Conservation (phyloP, 208 protist genomes). For the Strigomonas oncopelti region DNA sequence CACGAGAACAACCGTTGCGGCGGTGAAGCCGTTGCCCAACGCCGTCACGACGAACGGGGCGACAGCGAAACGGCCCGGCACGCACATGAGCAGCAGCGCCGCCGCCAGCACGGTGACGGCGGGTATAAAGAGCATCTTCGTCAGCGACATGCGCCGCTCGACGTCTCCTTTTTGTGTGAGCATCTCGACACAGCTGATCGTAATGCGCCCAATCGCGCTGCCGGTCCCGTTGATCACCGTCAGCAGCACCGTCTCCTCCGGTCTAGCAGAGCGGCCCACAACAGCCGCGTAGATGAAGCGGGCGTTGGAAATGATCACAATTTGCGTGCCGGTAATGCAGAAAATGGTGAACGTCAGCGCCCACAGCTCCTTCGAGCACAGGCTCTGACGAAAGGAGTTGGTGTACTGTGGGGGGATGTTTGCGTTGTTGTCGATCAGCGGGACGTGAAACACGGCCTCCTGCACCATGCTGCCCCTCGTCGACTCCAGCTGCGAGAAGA, state of each 20-base stretch:
- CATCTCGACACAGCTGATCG: conserved; percentile 68
- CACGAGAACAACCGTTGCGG: conserved; percentile 67
- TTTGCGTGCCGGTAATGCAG: conserved; percentile 46
- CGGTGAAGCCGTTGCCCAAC: conserved; percentile 61
- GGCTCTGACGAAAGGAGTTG: conserved; percentile 49
- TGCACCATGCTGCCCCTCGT: conserved; percentile 37
- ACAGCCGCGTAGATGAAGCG: conserved; percentile 69
- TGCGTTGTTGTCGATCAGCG: conserved; percentile 25
- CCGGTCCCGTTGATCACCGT: conserved; percentile 66
- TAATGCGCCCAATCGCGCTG: conserved; percentile 59
- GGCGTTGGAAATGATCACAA: conserved; percentile 72
- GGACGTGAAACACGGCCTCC: conserved; percentile 26
- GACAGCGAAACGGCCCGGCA: conserved; percentile 30
- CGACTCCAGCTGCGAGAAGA: conserved; percentile 15
- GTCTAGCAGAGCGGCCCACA: conserved; percentile 23
- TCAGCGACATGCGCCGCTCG: conserved; percentile 70
- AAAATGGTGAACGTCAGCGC: conserved; percentile 53
- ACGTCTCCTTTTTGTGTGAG: conserved; percentile 51
- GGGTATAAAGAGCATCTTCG: conserved; percentile 56
- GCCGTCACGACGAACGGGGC: conserved; percentile 62
- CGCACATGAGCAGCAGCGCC: conserved; percentile 36
- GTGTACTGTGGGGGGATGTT: conserved; percentile 77
- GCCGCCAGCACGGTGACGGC: conserved; percentile 30
- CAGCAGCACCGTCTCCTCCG: conserved; percentile 50
- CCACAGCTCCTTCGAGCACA: conserved; percentile 50